phyloP scores from a whole-genome alignment of 2,329 filamentous ascomycete species.

The Epichloe bromicola region DNA sequence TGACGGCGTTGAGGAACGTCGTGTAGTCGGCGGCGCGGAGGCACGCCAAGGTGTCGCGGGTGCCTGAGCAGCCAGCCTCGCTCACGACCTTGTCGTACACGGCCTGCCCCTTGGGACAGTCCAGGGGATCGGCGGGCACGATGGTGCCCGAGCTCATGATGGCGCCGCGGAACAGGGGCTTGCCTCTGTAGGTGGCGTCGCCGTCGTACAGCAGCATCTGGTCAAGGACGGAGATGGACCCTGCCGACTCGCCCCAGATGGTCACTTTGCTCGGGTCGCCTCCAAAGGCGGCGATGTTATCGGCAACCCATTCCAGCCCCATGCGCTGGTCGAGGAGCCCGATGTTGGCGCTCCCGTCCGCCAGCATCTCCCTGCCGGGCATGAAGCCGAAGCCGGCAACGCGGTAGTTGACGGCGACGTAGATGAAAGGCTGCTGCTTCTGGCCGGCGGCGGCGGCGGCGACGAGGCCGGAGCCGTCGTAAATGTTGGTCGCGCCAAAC shows the following conservation, averaged over 20 bases:
- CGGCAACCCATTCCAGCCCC: slow-evolving; percentile 45
- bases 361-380: neutral
- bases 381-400: slow-evolving; percentile 3
- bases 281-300: slow-evolving; percentile 49
- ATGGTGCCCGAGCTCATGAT: slow-evolving; percentile 18
- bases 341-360: slow-evolving; percentile 52
- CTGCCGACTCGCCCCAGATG: slow-evolving; percentile 45
- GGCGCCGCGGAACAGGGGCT: slow-evolving; percentile 3
- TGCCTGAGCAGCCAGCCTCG: neutral
- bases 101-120: neutral
- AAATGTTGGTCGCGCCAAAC: neutral
- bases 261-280: slow-evolving; percentile 49
- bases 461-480: slow-evolving; percentile 15
- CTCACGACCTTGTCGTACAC: neutral
- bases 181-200: slow-evolving; percentile 30
- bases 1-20: slow-evolving; percentile 25
- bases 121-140: slow-evolving; percentile 28
- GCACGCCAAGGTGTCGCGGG: slow-evolving; percentile 26
- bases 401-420: slow-evolving; percentile 2
- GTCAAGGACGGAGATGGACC: slow-evolving; percentile 39
- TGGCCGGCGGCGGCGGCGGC: slow-evolving; percentile 24
- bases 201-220: slow-evolving; percentile 47
- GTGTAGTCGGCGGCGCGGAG: slow-evolving; percentile 38
- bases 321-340: slow-evolving; percentile 43
- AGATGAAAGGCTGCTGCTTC: slow-evolving; percentile 1